Evolutionary conservation across 2,329 filamentous ascomycete species (phyloP).

Genomic region (Talaromyces pinophilus): DNA sequence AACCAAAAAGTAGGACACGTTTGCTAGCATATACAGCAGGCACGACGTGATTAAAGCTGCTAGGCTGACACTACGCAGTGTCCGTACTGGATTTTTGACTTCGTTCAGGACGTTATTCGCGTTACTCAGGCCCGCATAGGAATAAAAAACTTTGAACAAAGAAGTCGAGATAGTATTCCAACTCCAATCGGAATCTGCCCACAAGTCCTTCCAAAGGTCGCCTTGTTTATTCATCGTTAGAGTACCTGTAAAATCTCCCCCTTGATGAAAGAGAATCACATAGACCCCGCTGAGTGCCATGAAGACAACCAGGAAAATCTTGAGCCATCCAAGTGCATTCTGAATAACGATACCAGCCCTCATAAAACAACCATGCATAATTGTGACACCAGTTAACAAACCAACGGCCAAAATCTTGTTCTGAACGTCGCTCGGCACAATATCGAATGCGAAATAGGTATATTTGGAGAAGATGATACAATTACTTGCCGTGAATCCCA

Average conservation of each 20-base stretch:
- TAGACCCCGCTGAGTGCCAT: conserved; percentile 64
- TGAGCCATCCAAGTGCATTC: conserved; percentile 64
- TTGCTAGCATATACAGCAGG: conserved; percentile 66
- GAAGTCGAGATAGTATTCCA: conserved; percentile 68
- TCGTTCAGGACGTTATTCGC: conserved; percentile 72
- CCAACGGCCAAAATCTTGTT: conserved; percentile 60
- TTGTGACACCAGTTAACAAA: conserved; percentile 58
- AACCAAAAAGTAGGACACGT: conserved; percentile 64
- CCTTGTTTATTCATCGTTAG: not conserved
- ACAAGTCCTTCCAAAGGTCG: conserved; percentile 55
- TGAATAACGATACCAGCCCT: conserved; percentile 61
- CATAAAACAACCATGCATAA: conserved; percentile 61
- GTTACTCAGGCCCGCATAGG: conserved; percentile 66
- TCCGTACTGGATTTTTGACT: conserved; percentile 67
- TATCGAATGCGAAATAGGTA: conserved; percentile 59
- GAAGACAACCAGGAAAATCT: conserved; percentile 60
- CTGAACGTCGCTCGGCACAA: conserved; percentile 53
- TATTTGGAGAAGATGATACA: conserved; percentile 71
- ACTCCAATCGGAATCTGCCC: conserved; percentile 68
- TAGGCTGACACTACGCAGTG: conserved; percentile 63
- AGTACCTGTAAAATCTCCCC: not conserved
- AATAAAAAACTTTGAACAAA: conserved; percentile 65
- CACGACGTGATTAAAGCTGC: conserved; percentile 63
- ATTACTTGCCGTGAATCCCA: conserved; percentile 70
- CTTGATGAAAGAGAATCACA: conserved; percentile 53